Base-by-base conservation (phyloP, 1,139 yeast genomes). In the Ashbya aceris region DNA sequence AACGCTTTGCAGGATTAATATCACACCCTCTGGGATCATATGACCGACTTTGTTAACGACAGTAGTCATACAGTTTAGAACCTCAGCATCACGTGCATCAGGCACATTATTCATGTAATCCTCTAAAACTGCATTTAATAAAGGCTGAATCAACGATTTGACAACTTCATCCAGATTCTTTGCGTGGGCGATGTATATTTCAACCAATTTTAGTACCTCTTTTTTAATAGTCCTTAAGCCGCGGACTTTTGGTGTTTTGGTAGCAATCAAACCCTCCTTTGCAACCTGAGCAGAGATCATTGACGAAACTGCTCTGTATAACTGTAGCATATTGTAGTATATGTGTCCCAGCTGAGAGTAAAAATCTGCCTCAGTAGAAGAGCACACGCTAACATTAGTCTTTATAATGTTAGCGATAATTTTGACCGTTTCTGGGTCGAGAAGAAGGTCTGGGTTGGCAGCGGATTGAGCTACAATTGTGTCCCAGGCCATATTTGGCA, bases 1-100 rank as follows among this genome's bases (percentile, higher is more conserved):
- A 13, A 91, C 95, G 64, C 82, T 83, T 61, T 86, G 95, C 54
- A 93, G 70, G 48, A 91, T 85, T 45, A 80, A 67, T 31, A 91
- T 86, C 45, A 91, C 93, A 50, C 93, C 95, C 47, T 85, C 94
- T 10, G 96, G 93, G 45, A 89, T 86, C 71, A 83, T 68, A 51
- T 75, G 83, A 9, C 97, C 97, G 43, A 87, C 93, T 60, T 87
- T 81, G 30, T 77, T 70, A 17, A 91, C 93, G 49, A 93, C 76
- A 1, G 96, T 87, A 12, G 95, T 79, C 78, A 91, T 82, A 73
- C 97, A 87, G 65, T 84, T 85, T 60, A 91, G 73, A 3, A 91
- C 98, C 67, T 93, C 98, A 5, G 96, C 95, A 67, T 93, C 98
- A 59, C 98, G 80, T 7, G 97, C 96, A 67, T 86, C 95, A 4